Conservation (phyloP, 164 flowering plant species). For the Protea cynaroides region DNA sequence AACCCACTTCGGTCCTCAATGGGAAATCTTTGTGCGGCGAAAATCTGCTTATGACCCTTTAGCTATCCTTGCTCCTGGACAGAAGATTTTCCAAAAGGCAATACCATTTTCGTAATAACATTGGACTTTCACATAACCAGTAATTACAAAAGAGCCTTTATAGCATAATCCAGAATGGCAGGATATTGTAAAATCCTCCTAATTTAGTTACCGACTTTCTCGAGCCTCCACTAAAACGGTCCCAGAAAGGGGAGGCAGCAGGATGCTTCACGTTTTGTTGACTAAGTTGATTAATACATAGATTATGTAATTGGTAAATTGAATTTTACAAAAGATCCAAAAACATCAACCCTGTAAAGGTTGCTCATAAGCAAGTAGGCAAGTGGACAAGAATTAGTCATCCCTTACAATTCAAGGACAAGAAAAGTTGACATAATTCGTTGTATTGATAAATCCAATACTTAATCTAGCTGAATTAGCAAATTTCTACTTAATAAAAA, state of each 20-base stretch:
- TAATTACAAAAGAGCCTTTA: not conserved
- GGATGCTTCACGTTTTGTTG: not conserved
- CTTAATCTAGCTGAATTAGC: too few relatives aligned
- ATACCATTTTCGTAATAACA: slow-evolving; percentile 21
- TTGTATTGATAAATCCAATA: too few relatives aligned
- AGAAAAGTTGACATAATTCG: not conserved
- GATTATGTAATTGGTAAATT: not conserved
- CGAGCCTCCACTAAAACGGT: not conserved
- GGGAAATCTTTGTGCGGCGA: slow-evolving; percentile 60
- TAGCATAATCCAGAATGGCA: not conserved
- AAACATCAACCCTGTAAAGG: not conserved
- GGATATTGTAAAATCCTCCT: not conserved
- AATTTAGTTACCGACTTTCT: not conserved
- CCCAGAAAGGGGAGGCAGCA: not conserved
- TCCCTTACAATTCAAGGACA: not conserved
- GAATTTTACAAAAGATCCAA: not conserved
- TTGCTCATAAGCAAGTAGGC: not conserved
- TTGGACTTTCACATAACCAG: slow-evolving; percentile 7
- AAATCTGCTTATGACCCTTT: slow-evolving; percentile 74
- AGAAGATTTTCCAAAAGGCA: slow-evolving; percentile 65
- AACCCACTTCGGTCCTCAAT: slow-evolving; percentile 66
- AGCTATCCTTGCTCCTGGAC: slow-evolving; percentile 88
- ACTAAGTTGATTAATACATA: not conserved
- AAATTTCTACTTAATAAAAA: too few relatives aligned
- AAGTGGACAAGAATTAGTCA: not conserved